phyloP scores from a whole-genome alignment of 225 moss, liverwort and hornwort species.

The Marchantia paleacea region DNA sequence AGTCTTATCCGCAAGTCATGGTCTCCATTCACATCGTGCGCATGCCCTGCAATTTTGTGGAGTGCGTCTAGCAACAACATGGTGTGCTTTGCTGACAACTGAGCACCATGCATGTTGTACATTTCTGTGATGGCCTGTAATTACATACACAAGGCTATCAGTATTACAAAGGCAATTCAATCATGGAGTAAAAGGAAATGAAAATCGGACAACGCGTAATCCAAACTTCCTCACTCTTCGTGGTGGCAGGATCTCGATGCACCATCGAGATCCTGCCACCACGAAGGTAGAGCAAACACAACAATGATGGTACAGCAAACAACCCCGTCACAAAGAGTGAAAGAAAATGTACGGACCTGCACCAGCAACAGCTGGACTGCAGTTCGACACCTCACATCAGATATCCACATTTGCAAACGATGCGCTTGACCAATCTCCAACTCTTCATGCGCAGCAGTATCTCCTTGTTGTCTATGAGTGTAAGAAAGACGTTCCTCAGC shows the following conservation, averaged over 20 bases:
- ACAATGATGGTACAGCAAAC: too few relatives aligned
- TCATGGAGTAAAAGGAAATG: too few relatives aligned
- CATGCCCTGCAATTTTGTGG: conserved; percentile 80
- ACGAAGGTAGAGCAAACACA: neutral
- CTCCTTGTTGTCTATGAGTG: conserved; percentile 27
- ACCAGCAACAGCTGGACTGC: conserved; percentile 93
- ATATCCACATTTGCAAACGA: conserved; percentile 60
- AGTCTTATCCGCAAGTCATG: conserved; percentile 71
- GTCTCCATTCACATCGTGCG: conserved; percentile 85
- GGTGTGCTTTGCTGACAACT: conserved; percentile 75
- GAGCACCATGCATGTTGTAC: conserved; percentile 79
- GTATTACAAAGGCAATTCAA: neutral
- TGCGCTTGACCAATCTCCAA: conserved; percentile 68
- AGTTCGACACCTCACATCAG: conserved; percentile 90
- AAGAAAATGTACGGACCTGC: conserved; percentile 53
- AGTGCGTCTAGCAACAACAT: conserved; percentile 89
- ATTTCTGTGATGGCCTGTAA: conserved; percentile 90
- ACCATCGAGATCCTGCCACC: neutral
- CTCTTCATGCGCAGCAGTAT: conserved; percentile 52
- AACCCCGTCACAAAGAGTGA: neutral
- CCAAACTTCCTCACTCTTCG: too few relatives aligned
- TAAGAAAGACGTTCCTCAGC: conserved; percentile 35
- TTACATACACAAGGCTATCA: neutral
- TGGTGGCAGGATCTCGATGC: neutral
- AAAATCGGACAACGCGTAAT: too few relatives aligned